Percentiles rank a stretch among this genome's conserved stretches.
Evolutionary conservation across 805 yeast genomes (phyloP).

Genomic region (Pichia insulana): DNA sequence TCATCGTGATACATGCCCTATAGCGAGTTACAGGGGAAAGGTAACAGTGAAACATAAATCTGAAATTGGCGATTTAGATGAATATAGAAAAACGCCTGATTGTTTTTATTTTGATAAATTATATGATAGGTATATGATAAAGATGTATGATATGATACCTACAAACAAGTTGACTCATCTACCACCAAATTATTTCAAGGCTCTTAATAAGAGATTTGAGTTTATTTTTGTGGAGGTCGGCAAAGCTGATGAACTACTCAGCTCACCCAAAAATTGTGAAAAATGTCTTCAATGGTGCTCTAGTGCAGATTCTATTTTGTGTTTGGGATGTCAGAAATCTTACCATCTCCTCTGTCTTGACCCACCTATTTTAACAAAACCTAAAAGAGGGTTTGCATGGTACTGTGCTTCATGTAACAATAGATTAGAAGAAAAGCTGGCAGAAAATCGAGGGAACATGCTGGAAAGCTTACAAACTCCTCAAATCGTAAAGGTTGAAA

Average conservation of each 20-base stretch:
- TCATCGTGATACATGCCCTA: slow-evolving; percentile 79
- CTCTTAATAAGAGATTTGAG: slow-evolving; percentile 58
- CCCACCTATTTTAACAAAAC: slow-evolving; percentile 74
- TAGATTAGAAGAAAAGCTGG: slow-evolving; percentile 38
- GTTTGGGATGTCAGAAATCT: slow-evolving; percentile 64
- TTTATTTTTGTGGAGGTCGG: slow-evolving; percentile 70
- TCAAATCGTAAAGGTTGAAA: slow-evolving; percentile 13
- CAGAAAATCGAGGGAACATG: slow-evolving; percentile 28
- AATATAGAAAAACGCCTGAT: slow-evolving; percentile 50
- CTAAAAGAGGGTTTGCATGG: slow-evolving; percentile 87
- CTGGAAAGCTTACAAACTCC: slow-evolving; percentile 23
- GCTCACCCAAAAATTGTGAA: slow-evolving; percentile 61
- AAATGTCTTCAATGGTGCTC: slow-evolving; percentile 83
- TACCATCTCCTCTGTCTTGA: slow-evolving; percentile 80
- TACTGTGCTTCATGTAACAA: slow-evolving; percentile 74
- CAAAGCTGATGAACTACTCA: slow-evolving; percentile 51
- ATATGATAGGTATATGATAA: slow-evolving; percentile 78
- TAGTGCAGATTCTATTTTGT: slow-evolving; percentile 59
- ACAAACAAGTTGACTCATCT: slow-evolving; percentile 49
- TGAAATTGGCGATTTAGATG: slow-evolving; percentile 53
- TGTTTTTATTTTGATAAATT: slow-evolving; percentile 78
- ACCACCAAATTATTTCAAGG: slow-evolving; percentile 51
- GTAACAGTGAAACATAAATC: slow-evolving; percentile 61
- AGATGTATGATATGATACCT: slow-evolving; percentile 69
- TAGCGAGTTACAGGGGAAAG: slow-evolving; percentile 64